phyloP scores from a whole-genome alignment of 257 asterid species.

The Ilex asprella region DNA sequence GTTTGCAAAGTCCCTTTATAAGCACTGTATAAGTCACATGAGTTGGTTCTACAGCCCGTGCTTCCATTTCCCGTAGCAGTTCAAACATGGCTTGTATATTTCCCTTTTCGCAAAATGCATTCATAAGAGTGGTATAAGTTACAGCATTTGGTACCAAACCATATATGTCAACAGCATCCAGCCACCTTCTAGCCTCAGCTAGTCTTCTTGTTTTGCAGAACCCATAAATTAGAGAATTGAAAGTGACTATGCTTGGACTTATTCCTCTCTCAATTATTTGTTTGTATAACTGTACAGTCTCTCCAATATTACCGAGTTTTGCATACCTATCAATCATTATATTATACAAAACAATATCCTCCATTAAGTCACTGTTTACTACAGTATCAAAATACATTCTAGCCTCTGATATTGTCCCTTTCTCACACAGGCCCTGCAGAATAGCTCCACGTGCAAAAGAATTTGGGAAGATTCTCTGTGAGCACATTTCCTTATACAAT shows the following conservation, averaged over 20 bases:
- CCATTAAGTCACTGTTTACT: constrained; percentile 27
- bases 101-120: constrained; percentile 53
- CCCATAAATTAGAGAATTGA: constrained; percentile 62
- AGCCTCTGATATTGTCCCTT: constrained; percentile 42
- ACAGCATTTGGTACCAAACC: constrained; percentile 49
- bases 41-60: constrained; percentile 45
- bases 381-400: constrained; percentile 45
- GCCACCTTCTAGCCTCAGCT: constrained; percentile 35
- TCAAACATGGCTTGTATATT: constrained; percentile 25
- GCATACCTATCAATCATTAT: constrained; percentile 59
- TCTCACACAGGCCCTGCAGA: constrained; percentile 48
- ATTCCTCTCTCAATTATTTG: constrained; percentile 49
- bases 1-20: constrained; percentile 57
- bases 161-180: constrained; percentile 28
- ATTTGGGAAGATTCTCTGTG: constrained; percentile 31
- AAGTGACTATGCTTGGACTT: constrained; percentile 54
- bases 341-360: constrained; percentile 57
- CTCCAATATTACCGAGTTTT: constrained; percentile 49
- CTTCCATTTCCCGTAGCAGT: constrained; percentile 50
- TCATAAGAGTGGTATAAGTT: constrained; percentile 68
- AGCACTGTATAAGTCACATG: constrained; percentile 61
- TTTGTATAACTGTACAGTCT: constrained; percentile 41
- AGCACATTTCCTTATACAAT: constrained; percentile 39
- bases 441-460: constrained; percentile 38
- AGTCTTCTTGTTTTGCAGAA: constrained; percentile 45